Base-by-base conservation (phyloP, 208 protist genomes). In the Acanthamoeba royreba region DNA sequence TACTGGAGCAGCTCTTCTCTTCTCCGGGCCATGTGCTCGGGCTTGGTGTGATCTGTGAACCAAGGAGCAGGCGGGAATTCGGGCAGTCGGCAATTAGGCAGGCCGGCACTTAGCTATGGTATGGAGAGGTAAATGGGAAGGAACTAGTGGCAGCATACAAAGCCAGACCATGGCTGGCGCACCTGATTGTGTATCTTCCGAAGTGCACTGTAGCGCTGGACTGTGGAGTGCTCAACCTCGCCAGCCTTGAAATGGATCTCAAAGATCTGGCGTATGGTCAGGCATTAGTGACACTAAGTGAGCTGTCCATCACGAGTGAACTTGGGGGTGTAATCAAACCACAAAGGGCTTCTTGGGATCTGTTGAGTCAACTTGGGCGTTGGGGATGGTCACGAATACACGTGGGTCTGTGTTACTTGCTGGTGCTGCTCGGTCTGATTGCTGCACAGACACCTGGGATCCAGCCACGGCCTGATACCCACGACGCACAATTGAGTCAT, bases 41-140 rank as follows among this genome's bases (percentile, higher is more conserved):
- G 77, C 77, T 86, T 86, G 77, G 77, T 86, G 77, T 86, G 77
- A 55, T 86, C 77, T 17, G 40, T 53, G 47, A 86, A 86, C 77
- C 77, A 86, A 33, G 77, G 77, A 33, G 77, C 77, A 15, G 77
- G 77, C 25, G 77, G 38, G 28, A 86, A 86, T 15, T 86, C 77
- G 38, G 77, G 77, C 77, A 86, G 47, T n/a, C n/a, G 45, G 38
- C 77, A 86, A 25, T 55, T 28, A 33, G 28, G 42, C 77, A 86
- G 77, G 77, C 31, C 77, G 47, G 45, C 25, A 35, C 31, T 53
- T 11, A 43, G 25, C 11, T 13, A 28, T 86, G 11, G 0, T 9
- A 22, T 58, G 4, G 13, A 9, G 45, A 25, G 47, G 22, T 0
- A 17, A 8, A 28, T 28, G 55, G 1, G 43, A 52, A 9, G 17